Conservation (phyloP, 805 yeast species). For the Teunomyces lycoperdinae region DNA sequence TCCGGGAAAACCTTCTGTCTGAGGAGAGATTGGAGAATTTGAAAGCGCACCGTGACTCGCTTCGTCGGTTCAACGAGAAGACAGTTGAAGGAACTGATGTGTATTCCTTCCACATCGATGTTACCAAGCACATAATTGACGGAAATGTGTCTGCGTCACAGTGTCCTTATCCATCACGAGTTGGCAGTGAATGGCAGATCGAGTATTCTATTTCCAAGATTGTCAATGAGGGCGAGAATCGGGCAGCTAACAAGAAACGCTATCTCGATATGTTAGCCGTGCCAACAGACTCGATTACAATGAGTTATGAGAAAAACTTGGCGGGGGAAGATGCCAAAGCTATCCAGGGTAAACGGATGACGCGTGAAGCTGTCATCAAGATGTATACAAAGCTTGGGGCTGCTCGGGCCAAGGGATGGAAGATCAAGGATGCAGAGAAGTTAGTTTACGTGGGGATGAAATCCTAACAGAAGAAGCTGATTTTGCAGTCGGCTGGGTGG, state of each 20-base stretch:
- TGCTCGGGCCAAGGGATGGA: constrained; percentile 25
- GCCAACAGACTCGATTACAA: constrained; percentile 5
- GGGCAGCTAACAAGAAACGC: constrained; percentile 3
- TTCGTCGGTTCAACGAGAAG: constrained; percentile 23
- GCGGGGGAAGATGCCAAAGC: neutral
- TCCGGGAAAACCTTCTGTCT: constrained; percentile 22
- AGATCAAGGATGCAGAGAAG: constrained; percentile 19
- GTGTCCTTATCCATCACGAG: constrained; percentile 24
- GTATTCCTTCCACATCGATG: constrained; percentile 20
- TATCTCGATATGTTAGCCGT: constrained; percentile 8
- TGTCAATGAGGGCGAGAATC: constrained; percentile 1
- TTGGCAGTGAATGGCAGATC: constrained; percentile 20
- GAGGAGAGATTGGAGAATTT: constrained; percentile 23
- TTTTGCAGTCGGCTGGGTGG: neutral
- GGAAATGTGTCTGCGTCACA: constrained; percentile 10
- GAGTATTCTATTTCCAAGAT: constrained; percentile 13
- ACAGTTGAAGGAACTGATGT: constrained; percentile 16
- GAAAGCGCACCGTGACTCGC: constrained; percentile 20
- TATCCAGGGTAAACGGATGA: neutral
- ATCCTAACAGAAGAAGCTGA: neutral
- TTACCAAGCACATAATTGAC: constrained; percentile 17
- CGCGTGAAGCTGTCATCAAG: constrained; percentile 16
- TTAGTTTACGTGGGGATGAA: constrained; percentile 12
- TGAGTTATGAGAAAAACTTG: neutral
- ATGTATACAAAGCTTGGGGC: constrained; percentile 26